These are phyloP conservation scores for Lentinula aciculospora DNA, from an alignment of 768 basidiomycete species.

Conservation along the genomic window DNA sequence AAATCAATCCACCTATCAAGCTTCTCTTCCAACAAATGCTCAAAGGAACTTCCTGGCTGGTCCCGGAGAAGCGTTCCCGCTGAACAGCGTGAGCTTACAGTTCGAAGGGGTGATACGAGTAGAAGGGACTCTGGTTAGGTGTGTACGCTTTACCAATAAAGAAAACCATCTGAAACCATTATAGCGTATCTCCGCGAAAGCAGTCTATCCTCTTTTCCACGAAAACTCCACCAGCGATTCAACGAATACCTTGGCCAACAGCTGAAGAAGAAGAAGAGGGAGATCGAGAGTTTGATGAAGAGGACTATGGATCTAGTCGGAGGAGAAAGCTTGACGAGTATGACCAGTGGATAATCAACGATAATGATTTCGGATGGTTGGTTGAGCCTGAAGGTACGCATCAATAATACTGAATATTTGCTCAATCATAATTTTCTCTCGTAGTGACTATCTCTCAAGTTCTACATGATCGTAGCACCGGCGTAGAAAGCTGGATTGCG, in stretches of 20 bases:
- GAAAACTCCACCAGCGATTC: conserved; percentile 65
- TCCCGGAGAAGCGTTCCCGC: conserved; percentile 70
- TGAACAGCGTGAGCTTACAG: conserved; percentile 62
- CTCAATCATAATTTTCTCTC: not conserved
- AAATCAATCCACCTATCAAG: conserved; percentile 50
- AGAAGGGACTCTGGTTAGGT: conserved; percentile 74
- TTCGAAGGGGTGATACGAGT: conserved; percentile 81
- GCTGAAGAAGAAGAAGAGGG: conserved; percentile 35
- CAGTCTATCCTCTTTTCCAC: conserved; percentile 72
- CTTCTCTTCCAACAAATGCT: conserved; percentile 45
- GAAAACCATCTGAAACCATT: conserved; percentile 2
- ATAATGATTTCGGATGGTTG: conserved; percentile 68
- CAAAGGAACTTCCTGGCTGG: conserved; percentile 72
- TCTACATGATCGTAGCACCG: conserved; percentile 47
- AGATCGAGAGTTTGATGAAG: conserved; percentile 13
- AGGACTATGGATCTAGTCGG: conserved; percentile 15
- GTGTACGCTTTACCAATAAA: conserved; percentile 5
- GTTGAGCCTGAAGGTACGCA: conserved; percentile 60
- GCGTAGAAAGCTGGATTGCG: conserved; percentile 78
- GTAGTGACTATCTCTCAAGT: conserved; percentile 66
- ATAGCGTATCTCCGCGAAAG: conserved; percentile 71
- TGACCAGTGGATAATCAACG: conserved; percentile 68
- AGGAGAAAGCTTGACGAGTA: conserved; percentile 37
- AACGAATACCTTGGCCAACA: conserved; percentile 81
- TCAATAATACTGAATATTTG: not conserved